Evolutionary conservation across 2,329 filamentous ascomycete species (phyloP), one percentile per base, ranked within the genome.

Genomic region (Dactylonectria macrodidyma): DNA sequence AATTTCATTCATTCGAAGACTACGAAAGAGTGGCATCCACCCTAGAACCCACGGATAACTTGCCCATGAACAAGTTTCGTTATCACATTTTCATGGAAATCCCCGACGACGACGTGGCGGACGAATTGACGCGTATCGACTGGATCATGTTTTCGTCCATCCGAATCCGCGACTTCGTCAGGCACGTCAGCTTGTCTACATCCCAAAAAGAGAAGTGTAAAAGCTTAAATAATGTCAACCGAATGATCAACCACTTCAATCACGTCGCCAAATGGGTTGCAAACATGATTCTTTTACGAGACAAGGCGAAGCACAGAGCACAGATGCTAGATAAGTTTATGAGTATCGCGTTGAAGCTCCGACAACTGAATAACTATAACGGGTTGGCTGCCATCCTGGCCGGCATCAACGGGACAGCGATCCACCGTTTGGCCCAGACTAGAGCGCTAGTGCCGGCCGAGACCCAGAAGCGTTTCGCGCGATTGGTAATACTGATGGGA

Each of bases 61-160:
- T 92, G 60, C 88, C 91, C 1, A 87, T 97, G 68, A 93, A 91
- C 73, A 98, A 98, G 80, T 86, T 92, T 48, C 93, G 96, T 67
- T 99, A 96, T 86, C 94, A 95, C 72, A 90, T 92, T 59, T 93
- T 98, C 72, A 97, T 98, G 91, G 93, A 93, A 41, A 92, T 92
- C 26, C 87, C 93, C 1, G 92, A 97, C 60, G 93, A 97, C 68
- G 90, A 94, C 56, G 92, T 98, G 72, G 95, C 95, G 16, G 91
- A 92, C 67, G 96, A 99, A 80, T 88, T 99, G 76, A 98, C 96
- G 4, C 89, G 95, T 68, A 97, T 99, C 62, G 96, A 99, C 82
- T 98, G 95, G 95, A 91, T 97, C 80, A 96, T 98, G 92, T 98
- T 98, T 80, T 97, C 93, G 59, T 95, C 95, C 1, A 97, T 98